phyloP scores from a whole-genome alignment of 1,284 basidiomycete species.

The Ceratobasidium theobromae region DNA sequence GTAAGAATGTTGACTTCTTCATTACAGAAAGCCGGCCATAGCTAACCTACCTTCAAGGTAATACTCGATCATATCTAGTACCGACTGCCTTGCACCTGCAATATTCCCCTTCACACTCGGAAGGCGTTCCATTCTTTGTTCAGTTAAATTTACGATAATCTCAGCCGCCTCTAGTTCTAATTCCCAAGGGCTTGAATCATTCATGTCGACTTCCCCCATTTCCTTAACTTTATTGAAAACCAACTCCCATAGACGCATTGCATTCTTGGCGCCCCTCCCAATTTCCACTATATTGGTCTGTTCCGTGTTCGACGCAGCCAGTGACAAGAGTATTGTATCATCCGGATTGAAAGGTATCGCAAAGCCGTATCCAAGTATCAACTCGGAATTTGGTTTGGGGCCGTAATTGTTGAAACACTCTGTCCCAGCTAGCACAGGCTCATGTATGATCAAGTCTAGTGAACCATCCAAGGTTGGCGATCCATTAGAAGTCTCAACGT shows the following conservation, averaged over 20 bases:
- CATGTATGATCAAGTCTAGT: slow-evolving; percentile 51
- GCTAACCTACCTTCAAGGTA: slow-evolving; percentile 36
- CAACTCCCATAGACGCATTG: slow-evolving; percentile 54
- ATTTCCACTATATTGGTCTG: slow-evolving; percentile 58
- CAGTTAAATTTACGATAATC: slow-evolving; percentile 64
- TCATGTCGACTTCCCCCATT: slow-evolving; percentile 41
- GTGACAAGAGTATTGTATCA: slow-evolving; percentile 77
- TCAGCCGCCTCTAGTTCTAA: slow-evolving; percentile 54
- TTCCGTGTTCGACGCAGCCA: slow-evolving; percentile 51
- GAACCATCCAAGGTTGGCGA: slow-evolving; percentile 3
- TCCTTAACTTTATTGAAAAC: slow-evolving; percentile 51
- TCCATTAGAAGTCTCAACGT: slow-evolving; percentile 19
- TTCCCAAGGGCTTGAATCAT: slow-evolving; percentile 49
- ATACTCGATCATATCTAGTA: slow-evolving; percentile 35
- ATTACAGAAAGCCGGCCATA: no score
- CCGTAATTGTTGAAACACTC: slow-evolving; percentile 92
- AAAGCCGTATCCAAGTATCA: slow-evolving; percentile 88
- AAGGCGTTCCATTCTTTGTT: slow-evolving; percentile 56
- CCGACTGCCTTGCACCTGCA: slow-evolving; percentile 38
- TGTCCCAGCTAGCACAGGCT: slow-evolving; percentile 45
- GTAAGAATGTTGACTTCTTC: background rate
- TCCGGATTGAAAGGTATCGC: slow-evolving; percentile 73
- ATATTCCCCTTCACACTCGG: slow-evolving; percentile 43
- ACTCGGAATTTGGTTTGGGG: slow-evolving; percentile 79
- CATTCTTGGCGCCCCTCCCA: slow-evolving; percentile 45